Percentiles rank a stretch among this genome's conserved stretches.
phyloP scores from a whole-genome alignment of 2,329 filamentous ascomycete species.

The Huntiella bhutanensis region DNA sequence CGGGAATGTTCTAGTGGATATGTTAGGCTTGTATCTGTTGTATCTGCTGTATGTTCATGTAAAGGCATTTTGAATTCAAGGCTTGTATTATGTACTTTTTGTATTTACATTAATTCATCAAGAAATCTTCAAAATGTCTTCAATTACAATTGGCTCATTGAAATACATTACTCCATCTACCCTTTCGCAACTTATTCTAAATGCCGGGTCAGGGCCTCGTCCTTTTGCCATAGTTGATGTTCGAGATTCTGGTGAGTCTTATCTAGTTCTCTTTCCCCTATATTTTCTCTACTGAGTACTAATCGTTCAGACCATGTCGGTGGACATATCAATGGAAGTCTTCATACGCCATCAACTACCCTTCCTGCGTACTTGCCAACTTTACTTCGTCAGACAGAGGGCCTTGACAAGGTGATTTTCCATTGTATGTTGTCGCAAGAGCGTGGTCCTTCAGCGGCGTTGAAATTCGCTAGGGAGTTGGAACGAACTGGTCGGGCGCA shows the following conservation, averaged over 20 bases:
- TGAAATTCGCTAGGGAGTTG: conserved; percentile 46
- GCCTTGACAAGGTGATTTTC: conserved; percentile 74
- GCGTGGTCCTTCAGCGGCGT: conserved; percentile 66
- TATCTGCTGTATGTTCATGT: too few species aligned
- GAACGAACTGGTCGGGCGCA: conserved; percentile 26
- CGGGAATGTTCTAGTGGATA: too few species aligned
- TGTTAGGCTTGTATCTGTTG: too few species aligned
- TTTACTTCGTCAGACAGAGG: conserved; percentile 56
- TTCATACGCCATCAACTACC: conserved; percentile 53
- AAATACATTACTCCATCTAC: conserved; percentile 47
- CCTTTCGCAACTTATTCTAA: conserved; percentile 47
- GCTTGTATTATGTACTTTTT: conserved; percentile 2
- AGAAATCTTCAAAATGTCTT: conserved; percentile 23
- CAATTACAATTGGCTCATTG: conserved; percentile 44
- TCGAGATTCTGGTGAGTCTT: conserved; percentile 50
- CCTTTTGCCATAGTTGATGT: conserved; percentile 69
- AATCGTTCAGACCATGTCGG: conserved; percentile 60
- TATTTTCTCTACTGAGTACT: background rate
- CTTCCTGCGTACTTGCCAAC: conserved; percentile 65
- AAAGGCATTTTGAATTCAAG: too few species aligned
- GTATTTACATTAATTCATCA: background rate
- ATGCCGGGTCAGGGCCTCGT: conserved; percentile 20
- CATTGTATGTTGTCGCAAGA: conserved; percentile 89
- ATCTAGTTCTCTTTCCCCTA: conserved; percentile 3
- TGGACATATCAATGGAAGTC: conserved; percentile 65